A percentile compares a stretch with the other conserved stretches of the same genome.
Evolutionary conservation across 2,329 filamentous ascomycete species (phyloP).

Genomic region (Paraconiothyrium brasiliense): DNA sequence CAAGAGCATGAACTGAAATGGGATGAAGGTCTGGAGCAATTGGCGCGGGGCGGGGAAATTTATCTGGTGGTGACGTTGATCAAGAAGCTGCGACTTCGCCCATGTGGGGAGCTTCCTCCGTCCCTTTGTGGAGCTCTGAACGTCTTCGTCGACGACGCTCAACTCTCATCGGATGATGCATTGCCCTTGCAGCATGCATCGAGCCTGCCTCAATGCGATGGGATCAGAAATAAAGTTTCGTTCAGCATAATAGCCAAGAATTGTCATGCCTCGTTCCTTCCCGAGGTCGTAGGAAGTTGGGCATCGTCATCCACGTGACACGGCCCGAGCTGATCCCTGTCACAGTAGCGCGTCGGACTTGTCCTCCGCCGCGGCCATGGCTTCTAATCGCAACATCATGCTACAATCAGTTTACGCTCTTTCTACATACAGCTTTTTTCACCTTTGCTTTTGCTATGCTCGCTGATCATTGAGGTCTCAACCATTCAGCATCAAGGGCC

Average conservation of each 20-base stretch:
- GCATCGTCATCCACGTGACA: conserved; percentile 19
- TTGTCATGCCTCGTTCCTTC: not conserved
- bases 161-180: not conserved
- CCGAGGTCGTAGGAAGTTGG: not conserved
- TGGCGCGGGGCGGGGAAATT: conserved; percentile 18
- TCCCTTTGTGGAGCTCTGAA: not conserved
- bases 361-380: not conserved
- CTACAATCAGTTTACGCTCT: conserved; percentile 11
- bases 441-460: conserved; percentile 14
- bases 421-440: not conserved
- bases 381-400: conserved; percentile 24
- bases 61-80: conserved; percentile 19
- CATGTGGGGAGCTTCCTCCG: conserved; percentile 3
- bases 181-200: not conserved
- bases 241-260: not conserved
- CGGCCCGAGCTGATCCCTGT: conserved; percentile 14
- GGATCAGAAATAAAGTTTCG: too few species aligned
- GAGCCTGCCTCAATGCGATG: not conserved
- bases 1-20: conserved; percentile 36
- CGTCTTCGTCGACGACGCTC: not conserved
- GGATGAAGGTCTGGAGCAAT: conserved; percentile 12
- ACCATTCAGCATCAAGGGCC: conserved; percentile 13
- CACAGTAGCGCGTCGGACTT: conserved; percentile 4
- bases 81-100: not conserved
- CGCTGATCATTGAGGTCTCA: conserved; percentile 4